Conservation (phyloP, 306 rosid species). For the Cyclanthera cordifolia region DNA sequence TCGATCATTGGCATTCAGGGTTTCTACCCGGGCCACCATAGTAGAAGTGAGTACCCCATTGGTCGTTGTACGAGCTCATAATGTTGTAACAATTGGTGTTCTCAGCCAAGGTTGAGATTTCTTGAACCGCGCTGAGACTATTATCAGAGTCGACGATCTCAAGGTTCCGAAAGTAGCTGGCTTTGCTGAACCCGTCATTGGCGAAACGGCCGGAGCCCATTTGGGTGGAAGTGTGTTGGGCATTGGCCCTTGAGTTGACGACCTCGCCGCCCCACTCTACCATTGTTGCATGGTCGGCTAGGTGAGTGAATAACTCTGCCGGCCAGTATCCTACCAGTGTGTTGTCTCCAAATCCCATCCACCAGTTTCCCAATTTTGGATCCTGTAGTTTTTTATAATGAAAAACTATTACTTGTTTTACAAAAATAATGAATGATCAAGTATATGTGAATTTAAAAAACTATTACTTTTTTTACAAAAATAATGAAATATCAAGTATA, state of each 20-base stretch:
- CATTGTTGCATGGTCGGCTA: constrained; percentile 71
- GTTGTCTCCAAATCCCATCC: constrained; percentile 82
- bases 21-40: constrained; percentile 64
- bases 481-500: no score
- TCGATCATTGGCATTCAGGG: constrained; percentile 16
- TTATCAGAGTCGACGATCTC: constrained; percentile 83
- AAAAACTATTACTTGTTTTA: no score
- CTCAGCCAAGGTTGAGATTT: constrained; percentile 58
- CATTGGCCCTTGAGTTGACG: constrained; percentile 54
- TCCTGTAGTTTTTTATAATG: constrained; percentile 27
- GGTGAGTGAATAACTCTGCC: constrained; percentile 73
- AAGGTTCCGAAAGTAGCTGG: constrained; percentile 80
- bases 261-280: constrained; percentile 99
- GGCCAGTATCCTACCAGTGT: constrained; percentile 91
- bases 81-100: constrained; percentile 68
- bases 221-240: constrained; percentile 74
- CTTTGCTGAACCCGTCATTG: constrained; percentile 69
- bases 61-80: constrained; percentile 43
- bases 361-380: constrained; percentile 84
- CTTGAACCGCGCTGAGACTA: constrained; percentile 45
- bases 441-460: no score
- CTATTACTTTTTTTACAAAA: no score
- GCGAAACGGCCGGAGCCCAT: constrained; percentile 91
- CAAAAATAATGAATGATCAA: no score
- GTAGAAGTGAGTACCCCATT: constrained; percentile 87